Evolutionary conservation across 1,284 basidiomycete species (phyloP), one percentile per base, ranked within the genome.

Genomic region (Microbotryomycetes sp.): DNA sequence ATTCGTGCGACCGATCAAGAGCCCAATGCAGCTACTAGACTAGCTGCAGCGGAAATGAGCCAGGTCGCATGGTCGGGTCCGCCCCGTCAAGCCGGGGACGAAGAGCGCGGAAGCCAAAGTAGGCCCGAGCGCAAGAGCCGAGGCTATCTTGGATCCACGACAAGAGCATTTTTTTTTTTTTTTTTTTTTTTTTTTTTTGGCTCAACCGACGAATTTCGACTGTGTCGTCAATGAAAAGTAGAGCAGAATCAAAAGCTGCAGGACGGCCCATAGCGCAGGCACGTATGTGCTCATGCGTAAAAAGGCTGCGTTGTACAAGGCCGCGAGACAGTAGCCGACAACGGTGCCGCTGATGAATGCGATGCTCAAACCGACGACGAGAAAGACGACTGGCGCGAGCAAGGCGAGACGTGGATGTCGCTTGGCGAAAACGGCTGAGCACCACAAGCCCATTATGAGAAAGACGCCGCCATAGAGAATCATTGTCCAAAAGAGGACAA

Each of bases 221-320:
- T 41, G 35, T 18, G 35, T 57, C 51, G 57, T 45, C 54, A 56
- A 60, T 35, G 58, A 54, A 28, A 50, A 46, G 45, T 51, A 52
- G 30, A 64, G 27, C 49, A 57, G 15, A 9, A 59, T 57, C 26
- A 65, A 11, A 1, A 56, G 51, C 49, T 57, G 58, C 11, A 60
- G 50, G 31, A 45, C 27, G 6, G 53, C 57, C 56, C 57, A 60
- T 16, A 60, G 49, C 9, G 57, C 57, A 35, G 57, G 57, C 4
- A 54, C 45, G 51, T 45, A 58, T 3, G 57, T 60, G 4, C 47
- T 47, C 63, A 65, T 58, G 26, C 59, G 47, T 9, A 63, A 27
- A 54, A 62, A 62, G 16, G 64, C 64, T 26, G 64, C 65, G 45
- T 67, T 67, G 49, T 67, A 67, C 13, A 67, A 51, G 21, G 65